phyloP scores from a whole-genome alignment of 2,329 filamentous ascomycete species.

The Myriosclerotinia duriaeana region DNA sequence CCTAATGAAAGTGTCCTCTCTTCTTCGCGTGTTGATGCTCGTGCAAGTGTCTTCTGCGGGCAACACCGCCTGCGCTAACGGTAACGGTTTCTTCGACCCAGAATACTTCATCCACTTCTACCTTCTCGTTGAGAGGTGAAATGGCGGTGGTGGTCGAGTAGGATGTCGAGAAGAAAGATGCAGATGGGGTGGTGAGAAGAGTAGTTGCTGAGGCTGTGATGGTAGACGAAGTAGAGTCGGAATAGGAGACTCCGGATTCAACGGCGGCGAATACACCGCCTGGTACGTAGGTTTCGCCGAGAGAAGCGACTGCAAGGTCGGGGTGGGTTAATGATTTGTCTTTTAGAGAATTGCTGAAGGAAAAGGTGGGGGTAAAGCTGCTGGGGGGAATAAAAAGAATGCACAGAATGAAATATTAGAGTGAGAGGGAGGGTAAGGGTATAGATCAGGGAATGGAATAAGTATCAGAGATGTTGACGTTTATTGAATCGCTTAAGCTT shows the following conservation, averaged over 20 bases:
- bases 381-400: neutral
- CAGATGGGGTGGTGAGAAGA: conserved; percentile 26
- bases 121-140: conserved; percentile 42
- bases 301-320: conserved; percentile 9
- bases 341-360: neutral
- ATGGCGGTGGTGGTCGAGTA: conserved; percentile 47
- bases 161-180: conserved; percentile 50
- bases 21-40: conserved; percentile 15
- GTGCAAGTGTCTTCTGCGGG: conserved; percentile 21
- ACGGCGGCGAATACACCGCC: conserved; percentile 41
- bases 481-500: neutral
- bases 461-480: neutral
- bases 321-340: neutral
- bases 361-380: neutral
- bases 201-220: conserved; percentile 30
- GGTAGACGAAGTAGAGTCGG: conserved; percentile 10
- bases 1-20: conserved; percentile 6
- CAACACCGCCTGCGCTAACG: conserved; percentile 1
- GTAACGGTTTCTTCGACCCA: conserved; percentile 55
- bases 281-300: conserved; percentile 30
- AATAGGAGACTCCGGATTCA: conserved; percentile 1
- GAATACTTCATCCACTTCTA: conserved; percentile 53
- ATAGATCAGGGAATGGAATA: neutral
- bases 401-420: neutral
- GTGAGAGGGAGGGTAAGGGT: neutral